These are phyloP conservation scores for Peronospora farinosa DNA, from an alignment of 352 stramenopile genomes.

Conservation along the genomic window DNA sequence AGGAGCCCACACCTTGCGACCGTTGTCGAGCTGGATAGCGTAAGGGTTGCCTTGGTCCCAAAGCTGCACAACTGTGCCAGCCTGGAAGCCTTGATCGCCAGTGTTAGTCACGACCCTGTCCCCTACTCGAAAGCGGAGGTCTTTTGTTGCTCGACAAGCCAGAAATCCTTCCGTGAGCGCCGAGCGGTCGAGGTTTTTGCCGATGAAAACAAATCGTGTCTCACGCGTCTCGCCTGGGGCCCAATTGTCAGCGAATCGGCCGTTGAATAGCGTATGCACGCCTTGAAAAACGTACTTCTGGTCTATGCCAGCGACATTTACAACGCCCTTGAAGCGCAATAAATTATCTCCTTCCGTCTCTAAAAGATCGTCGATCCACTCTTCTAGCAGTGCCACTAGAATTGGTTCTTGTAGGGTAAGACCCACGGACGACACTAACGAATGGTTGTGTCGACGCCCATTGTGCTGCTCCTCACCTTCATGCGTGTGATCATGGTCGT, in stretches of 20 bases:
- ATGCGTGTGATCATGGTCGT: conserved; percentile 5
- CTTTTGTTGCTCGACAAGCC: conserved; percentile 27
- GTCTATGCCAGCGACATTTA: conserved; percentile 89
- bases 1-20: conserved; percentile 39
- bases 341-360: conserved; percentile 85
- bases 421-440: conserved; percentile 42
- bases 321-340: conserved; percentile 91
- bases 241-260: conserved; percentile 84
- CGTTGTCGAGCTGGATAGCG: conserved; percentile 34
- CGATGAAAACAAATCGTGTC: conserved; percentile 95
- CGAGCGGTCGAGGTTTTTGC: conserved; percentile 73
- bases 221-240: conserved; percentile 60
- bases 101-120: conserved; percentile 39
- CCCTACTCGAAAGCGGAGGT: conserved; percentile 39
- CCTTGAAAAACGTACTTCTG: conserved; percentile 94
- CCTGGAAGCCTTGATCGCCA: conserved; percentile 32
- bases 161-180: conserved; percentile 46
- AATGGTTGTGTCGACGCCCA: conserved; percentile 34
- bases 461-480: conserved; percentile 15
- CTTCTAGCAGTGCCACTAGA: conserved; percentile 90
- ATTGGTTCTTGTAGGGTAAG: conserved; percentile 44
- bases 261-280: conserved; percentile 95
- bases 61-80: conserved; percentile 33
- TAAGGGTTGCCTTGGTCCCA: conserved; percentile 51
- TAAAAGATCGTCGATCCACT: conserved; percentile 93